A percentile compares a stretch with the other conserved stretches of the same genome.
These are phyloP conservation scores for Grosmannia penicillata DNA, from an alignment of 2,329 filamentous ascomycete species.

Conservation along the genomic window DNA sequence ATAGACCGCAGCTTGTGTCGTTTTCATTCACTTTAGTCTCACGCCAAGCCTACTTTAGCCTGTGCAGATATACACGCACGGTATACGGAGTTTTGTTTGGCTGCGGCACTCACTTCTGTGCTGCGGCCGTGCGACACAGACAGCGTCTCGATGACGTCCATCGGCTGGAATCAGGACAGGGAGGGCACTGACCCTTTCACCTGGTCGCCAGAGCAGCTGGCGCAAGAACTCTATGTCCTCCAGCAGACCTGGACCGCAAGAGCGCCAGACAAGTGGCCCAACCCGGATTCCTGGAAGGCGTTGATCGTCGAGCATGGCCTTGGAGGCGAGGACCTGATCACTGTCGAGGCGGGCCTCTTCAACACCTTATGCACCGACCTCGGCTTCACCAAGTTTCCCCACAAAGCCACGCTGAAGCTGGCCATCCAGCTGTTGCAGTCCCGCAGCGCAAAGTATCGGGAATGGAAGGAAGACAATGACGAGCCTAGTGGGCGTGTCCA, in stretches of 20 bases:
- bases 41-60: too few species aligned
- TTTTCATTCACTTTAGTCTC: too few species aligned
- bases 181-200: slow-evolving; percentile 48
- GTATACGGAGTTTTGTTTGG: too few species aligned
- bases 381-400: slow-evolving; percentile 39
- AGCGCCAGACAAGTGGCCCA: slow-evolving; percentile 27
- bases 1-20: too few species aligned
- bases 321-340: slow-evolving; percentile 49
- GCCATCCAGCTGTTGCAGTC: slow-evolving; percentile 45
- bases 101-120: too few species aligned
- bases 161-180: too few species aligned
- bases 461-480: slow-evolving; percentile 14
- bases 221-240: slow-evolving; percentile 46
- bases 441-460: slow-evolving; percentile 30
- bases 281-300: slow-evolving; percentile 34
- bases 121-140: too few species aligned
- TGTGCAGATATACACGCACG: too few species aligned
- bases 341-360: slow-evolving; percentile 27
- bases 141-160: too few species aligned
- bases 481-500: not conserved
- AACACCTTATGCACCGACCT: slow-evolving; percentile 37
- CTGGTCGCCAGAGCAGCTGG: slow-evolving; percentile 57
- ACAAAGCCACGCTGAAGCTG: slow-evolving; percentile 40
- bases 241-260: slow-evolving; percentile 30
- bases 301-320: slow-evolving; percentile 47